These are phyloP conservation scores for Trichoderma pleuroti DNA, from an alignment of 2,329 filamentous ascomycete species.

Conservation along the genomic window DNA sequence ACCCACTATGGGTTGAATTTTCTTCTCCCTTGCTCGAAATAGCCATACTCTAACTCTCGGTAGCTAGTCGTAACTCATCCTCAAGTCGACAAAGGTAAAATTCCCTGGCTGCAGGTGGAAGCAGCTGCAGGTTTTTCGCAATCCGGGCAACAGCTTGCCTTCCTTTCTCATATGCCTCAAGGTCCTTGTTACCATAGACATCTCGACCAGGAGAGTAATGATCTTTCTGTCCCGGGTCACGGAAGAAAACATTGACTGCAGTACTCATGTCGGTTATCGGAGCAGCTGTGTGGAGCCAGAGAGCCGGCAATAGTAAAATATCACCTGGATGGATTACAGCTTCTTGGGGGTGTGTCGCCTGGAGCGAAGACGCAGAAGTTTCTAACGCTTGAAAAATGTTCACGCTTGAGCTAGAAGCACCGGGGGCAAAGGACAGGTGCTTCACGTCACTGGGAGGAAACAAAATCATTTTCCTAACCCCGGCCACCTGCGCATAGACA, in stretches of 20 bases:
- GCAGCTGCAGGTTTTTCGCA: conserved; percentile 56
- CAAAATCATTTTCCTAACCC: conserved; percentile 68
- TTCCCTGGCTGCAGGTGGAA: conserved; percentile 63
- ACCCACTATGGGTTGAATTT: background rate
- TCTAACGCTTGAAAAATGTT: conserved; percentile 60
- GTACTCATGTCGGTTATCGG: conserved; percentile 60
- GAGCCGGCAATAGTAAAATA: conserved; percentile 72
- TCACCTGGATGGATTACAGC: conserved; percentile 67
- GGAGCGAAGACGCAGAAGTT: conserved; percentile 36
- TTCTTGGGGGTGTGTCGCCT: conserved; percentile 60
- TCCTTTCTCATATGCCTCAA: conserved; percentile 80
- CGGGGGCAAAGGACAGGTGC: conserved; percentile 66
- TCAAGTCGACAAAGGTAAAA: conserved; percentile 75
- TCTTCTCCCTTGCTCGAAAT: background rate
- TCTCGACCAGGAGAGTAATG: conserved; percentile 70
- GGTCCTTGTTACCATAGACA: conserved; percentile 83
- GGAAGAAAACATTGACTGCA: conserved; percentile 89
- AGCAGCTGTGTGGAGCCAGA: conserved; percentile 78
- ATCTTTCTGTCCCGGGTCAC: conserved; percentile 56
- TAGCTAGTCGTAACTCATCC: conserved; percentile 53
- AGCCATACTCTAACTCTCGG: conserved; percentile 15
- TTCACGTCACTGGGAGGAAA: conserved; percentile 76
- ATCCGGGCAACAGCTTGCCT: conserved; percentile 69
- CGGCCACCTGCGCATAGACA: conserved; percentile 73
- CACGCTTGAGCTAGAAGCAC: conserved; percentile 74